These are phyloP conservation scores for Eimeria maxima DNA, from an alignment of 169 alveolate species.

Conservation along the genomic window DNA sequence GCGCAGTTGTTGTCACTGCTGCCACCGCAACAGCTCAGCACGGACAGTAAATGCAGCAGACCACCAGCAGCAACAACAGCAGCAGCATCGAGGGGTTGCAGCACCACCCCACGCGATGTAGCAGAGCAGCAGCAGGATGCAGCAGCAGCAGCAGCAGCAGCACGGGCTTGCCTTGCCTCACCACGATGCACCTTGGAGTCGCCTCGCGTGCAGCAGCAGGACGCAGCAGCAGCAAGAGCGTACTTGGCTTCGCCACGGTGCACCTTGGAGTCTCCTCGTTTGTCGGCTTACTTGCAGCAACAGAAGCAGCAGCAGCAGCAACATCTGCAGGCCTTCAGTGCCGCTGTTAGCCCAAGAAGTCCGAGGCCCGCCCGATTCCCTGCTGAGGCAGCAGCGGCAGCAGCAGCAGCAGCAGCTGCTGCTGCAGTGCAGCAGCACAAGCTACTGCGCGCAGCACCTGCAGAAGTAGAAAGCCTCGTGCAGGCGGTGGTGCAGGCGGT, in stretches of 20 bases:
- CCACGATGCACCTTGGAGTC: neutral
- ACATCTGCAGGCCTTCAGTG: constrained; percentile 3
- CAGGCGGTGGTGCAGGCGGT: constrained; percentile 62
- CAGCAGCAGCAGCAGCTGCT: constrained; percentile 67
- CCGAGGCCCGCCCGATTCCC: constrained; percentile 61
- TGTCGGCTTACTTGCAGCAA: neutral
- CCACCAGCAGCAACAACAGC: constrained; percentile 56
- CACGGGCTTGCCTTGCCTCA: constrained; percentile 40
- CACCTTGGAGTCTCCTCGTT: constrained; percentile 52
- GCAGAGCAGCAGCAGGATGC: constrained; percentile 2
- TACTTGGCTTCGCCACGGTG: constrained; percentile 14
- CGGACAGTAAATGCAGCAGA: neutral
- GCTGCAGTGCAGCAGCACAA: constrained; percentile 76
- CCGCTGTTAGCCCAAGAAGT: constrained; percentile 51
- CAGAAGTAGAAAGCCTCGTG: constrained; percentile 60
- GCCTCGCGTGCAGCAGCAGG: constrained; percentile 45
- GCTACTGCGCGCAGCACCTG: constrained; percentile 62
- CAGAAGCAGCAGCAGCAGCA: constrained; percentile 20
- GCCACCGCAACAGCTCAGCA: constrained; percentile 57
- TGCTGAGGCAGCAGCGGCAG: constrained; percentile 71
- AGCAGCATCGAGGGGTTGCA: constrained; percentile 26
- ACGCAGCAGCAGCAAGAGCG: constrained; percentile 27
- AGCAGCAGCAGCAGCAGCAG: constrained; percentile 54
- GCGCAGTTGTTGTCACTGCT: constrained; percentile 46
- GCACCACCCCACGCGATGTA: constrained; percentile 40